A percentile compares a stretch with the other conserved stretches of the same genome.
phyloP scores from a whole-genome alignment of 2,329 filamentous ascomycete species.

The Fonsecaea multimorphosa region DNA sequence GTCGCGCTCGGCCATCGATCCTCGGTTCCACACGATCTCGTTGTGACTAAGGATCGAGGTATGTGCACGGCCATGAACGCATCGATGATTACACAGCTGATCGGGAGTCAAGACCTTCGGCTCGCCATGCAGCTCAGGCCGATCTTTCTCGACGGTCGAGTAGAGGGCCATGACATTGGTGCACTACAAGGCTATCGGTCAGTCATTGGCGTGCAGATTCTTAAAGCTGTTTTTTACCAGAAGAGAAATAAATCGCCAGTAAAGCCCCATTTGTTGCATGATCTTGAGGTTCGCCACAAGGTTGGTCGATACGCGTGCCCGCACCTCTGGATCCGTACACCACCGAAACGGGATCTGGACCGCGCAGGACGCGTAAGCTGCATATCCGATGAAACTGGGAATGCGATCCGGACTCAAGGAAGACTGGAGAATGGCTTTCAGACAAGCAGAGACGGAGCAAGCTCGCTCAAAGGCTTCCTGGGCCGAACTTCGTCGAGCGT shows the following conservation, averaged over 20 bases:
- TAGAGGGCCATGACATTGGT: too few species aligned
- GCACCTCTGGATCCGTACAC: slow-evolving; percentile 16
- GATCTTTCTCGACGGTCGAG: too few species aligned
- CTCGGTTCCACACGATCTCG: too few species aligned
- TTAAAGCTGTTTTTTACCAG: slow-evolving; percentile 5
- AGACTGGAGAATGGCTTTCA: background rate
- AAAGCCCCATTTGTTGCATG: slow-evolving; percentile 8
- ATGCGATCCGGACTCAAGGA: background rate
- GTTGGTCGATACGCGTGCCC: slow-evolving; percentile 8
- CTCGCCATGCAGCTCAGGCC: too few species aligned
- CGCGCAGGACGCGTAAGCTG: slow-evolving; percentile 19
- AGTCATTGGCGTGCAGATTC: too few species aligned
- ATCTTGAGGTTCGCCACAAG: slow-evolving; percentile 19
- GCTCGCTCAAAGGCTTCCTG: slow-evolving; percentile 26
- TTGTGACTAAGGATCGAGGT: too few species aligned
- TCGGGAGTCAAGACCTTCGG: too few species aligned
- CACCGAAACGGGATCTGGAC: slow-evolving; percentile 27
- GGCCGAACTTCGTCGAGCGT: slow-evolving; percentile 14
- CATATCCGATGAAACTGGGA: slow-evolving; percentile 16
- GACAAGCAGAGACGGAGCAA: slow-evolving; percentile 6
- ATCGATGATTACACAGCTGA: too few species aligned
- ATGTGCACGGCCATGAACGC: too few species aligned
- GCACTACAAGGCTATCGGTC: too few species aligned
- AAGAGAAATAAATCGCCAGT: slow-evolving; percentile 23
- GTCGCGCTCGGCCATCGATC: too few species aligned